Evolutionary conservation across 2,329 filamentous ascomycete species (phyloP).

Genomic region (Cryphonectria carpinicola): DNA sequence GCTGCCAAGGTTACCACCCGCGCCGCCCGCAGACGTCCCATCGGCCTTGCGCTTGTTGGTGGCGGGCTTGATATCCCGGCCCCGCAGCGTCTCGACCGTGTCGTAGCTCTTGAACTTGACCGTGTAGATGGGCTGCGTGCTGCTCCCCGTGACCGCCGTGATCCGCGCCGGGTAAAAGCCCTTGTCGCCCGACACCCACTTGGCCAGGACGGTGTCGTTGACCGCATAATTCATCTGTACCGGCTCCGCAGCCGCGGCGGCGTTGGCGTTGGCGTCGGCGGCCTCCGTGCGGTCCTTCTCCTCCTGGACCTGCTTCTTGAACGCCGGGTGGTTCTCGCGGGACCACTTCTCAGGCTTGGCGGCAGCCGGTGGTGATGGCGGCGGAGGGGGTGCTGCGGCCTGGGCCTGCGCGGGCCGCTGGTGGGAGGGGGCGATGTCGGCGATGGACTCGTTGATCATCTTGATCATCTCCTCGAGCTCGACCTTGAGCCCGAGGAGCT

Average conservation of each 20-base stretch:
- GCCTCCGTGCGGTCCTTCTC: slow-evolving; percentile 54
- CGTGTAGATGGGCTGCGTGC: slow-evolving; percentile 87
- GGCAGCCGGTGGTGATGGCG: slow-evolving; percentile 50
- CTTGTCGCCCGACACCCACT: slow-evolving; percentile 89
- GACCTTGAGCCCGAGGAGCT: slow-evolving; percentile 75
- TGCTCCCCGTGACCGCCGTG: slow-evolving; percentile 89
- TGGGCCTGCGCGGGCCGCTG: slow-evolving; percentile 44
- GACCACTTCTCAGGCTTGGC: slow-evolving; percentile 70
- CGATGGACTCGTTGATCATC: slow-evolving; percentile 78
- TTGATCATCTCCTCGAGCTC: slow-evolving; percentile 84
- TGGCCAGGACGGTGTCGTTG: slow-evolving; percentile 87
- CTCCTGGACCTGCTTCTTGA: slow-evolving; percentile 60
- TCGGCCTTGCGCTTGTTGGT: slow-evolving; percentile 87
- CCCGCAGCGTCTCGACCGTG: slow-evolving; percentile 78
- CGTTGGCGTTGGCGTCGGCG: slow-evolving; percentile 1
- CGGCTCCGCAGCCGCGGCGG: slow-evolving; percentile 20
- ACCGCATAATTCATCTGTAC: slow-evolving; percentile 71
- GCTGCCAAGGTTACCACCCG: slow-evolving; percentile 29
- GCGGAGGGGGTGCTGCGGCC: slow-evolving; percentile 44
- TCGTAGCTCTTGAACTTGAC: slow-evolving; percentile 95
- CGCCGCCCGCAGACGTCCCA: slow-evolving; percentile 48
- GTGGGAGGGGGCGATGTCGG: slow-evolving; percentile 70
- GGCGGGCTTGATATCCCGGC: slow-evolving; percentile 82
- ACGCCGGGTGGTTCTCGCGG: slow-evolving; percentile 79
- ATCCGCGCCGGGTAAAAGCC: slow-evolving; percentile 91